Evolutionary conservation across 176 grass and related monocot species (phyloP).

Genomic region (Dendrocalamus sinicus): DNA sequence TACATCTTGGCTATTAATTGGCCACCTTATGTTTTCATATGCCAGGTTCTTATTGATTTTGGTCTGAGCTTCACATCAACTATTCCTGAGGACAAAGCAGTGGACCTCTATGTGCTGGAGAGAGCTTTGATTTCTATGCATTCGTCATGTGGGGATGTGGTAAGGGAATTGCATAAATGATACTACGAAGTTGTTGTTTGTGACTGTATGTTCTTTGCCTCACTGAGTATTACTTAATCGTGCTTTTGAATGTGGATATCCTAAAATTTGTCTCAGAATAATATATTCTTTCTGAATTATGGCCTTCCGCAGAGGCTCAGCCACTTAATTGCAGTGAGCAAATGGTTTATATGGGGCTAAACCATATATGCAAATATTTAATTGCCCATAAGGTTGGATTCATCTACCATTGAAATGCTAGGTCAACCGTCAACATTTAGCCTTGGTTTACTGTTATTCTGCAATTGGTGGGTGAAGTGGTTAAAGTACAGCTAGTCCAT

Average conservation of each 20-base stretch:
- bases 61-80: slow-evolving; percentile 92
- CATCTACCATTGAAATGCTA: no score
- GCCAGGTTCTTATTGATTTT: slow-evolving; percentile 95
- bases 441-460: no score
- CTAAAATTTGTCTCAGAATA: background rate
- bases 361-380: no score
- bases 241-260: background rate
- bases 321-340: background rate
- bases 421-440: no score
- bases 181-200: background rate
- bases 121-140: slow-evolving; percentile 97
- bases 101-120: slow-evolving; percentile 93
- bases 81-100: slow-evolving; percentile 92
- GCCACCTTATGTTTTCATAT: slow-evolving; percentile 19
- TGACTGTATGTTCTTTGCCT: background rate
- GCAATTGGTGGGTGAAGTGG: no score
- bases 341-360: no score
- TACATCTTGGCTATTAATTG: slow-evolving; percentile 6
- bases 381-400: no score
- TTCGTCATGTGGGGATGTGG: slow-evolving; percentile 88
- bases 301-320: background rate
- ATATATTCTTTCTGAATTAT: background rate
- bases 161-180: slow-evolving; percentile 49
- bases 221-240: background rate
- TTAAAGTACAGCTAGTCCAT: no score